Evolutionary conservation across 2,329 filamentous ascomycete species (phyloP).

Genomic region (Tricladium varicosporioides): DNA sequence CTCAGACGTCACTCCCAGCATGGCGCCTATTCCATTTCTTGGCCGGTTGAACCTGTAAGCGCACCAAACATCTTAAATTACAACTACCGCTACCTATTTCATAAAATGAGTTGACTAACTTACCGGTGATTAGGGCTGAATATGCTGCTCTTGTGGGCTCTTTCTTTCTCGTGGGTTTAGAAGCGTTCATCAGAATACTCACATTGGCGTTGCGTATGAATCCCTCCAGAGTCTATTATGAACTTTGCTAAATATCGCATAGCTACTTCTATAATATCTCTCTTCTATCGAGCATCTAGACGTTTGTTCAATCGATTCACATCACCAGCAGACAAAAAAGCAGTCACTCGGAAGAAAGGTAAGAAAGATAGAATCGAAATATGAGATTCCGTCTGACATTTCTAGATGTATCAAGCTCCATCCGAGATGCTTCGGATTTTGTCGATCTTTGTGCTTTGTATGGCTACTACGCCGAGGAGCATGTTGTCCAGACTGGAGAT

Average conservation of each 20-base stretch:
- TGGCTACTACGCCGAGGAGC: constrained; percentile 93
- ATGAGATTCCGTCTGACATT: constrained; percentile 46
- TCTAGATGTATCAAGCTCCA: constrained; percentile 65
- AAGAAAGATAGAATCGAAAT: constrained; percentile 54
- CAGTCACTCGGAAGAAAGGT: constrained; percentile 66
- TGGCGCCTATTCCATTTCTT: constrained; percentile 41
- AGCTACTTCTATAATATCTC: constrained; percentile 76
- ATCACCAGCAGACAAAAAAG: constrained; percentile 65
- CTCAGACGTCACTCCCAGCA: constrained; percentile 12
- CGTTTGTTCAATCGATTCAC: constrained; percentile 78
- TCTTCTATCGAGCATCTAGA: constrained; percentile 81
- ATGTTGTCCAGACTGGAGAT: constrained; percentile 91
- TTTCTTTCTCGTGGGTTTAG: constrained; percentile 77
- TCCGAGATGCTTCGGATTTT: constrained; percentile 88
- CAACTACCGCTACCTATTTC: not conserved
- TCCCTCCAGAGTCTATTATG: no score
- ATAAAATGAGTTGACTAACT: constrained; percentile 5
- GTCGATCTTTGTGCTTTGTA: constrained; percentile 88
- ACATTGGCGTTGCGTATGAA: constrained; percentile 80
- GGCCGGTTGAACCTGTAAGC: constrained; percentile 41
- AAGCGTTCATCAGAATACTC: constrained; percentile 78
- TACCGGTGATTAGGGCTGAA: constrained; percentile 58
- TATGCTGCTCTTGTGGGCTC: constrained; percentile 85
- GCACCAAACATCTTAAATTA: not conserved
- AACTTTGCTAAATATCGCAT: constrained; percentile 16